Evolutionary conservation across 768 basidiomycete species (phyloP), one percentile per base, ranked within the genome.

Genomic region (Suillus hirtellus): DNA sequence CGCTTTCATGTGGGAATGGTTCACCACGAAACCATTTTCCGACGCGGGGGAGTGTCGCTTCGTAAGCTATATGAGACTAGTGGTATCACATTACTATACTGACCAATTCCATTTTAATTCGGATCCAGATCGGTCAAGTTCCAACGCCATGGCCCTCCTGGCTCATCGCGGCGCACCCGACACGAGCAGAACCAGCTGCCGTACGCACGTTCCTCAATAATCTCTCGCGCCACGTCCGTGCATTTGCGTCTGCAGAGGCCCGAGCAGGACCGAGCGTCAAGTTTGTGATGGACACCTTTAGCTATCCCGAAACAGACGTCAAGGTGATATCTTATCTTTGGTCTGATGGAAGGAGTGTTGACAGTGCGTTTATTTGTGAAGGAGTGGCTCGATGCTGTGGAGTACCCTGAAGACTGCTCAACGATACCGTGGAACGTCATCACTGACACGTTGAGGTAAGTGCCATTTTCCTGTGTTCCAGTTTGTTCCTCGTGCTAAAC

Each of bases 111-210:
- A 17, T 34, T 19, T 17, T 56, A 21, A 19, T 34, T 65, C 3
- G 21, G 21, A 14, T 50, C 2, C 49, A 93, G 91, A 93, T 94
- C 66, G 90, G 91, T 15, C 87, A 89, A 10, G 88, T 93, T 6
- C 88, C 89, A 43, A 98, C 96, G 0, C 96, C 96, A 0, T 99
- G 96, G 96, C 93, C 95, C 15, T 96, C 94, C 0, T 99, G 96
- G 96, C 78, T 93, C 63, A 92, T 99, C 70, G 96, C 93, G 31
- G 93, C 93, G 9, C 90, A 93, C 66, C 89, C 89, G 0, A 80
- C 81, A 14, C 84, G 89, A 17, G 86, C 89, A 35, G 74, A 84
- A 4, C 64, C 82, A 0, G 69, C 73, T 1, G 79, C 79, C 0
- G 78, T 95, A 15, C 73, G 75, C 19, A 59, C 73, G 3, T 97